Conservation (phyloP, 495 filamentous ascomycete genomes). For the Echria macrotheca region DNA sequence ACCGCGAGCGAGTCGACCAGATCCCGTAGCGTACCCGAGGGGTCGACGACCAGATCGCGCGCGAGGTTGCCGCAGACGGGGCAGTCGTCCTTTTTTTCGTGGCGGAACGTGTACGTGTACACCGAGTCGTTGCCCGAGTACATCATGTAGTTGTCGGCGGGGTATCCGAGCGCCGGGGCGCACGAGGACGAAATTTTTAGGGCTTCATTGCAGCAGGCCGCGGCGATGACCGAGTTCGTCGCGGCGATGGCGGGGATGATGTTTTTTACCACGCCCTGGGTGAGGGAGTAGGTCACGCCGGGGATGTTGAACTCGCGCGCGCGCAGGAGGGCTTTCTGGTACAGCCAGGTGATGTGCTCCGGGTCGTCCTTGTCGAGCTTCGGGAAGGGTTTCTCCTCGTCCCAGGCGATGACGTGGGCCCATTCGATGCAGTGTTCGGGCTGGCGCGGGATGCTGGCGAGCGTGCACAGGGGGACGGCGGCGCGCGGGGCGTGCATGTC, state of each 20-base stretch:
- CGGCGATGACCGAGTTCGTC: conserved; percentile 95
- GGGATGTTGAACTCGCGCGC: conserved; percentile 84
- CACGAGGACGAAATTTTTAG: conserved; percentile 83
- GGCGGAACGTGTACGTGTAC: conserved; percentile 95
- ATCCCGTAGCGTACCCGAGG: conserved; percentile 67
- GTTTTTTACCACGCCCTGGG: conserved; percentile 97
- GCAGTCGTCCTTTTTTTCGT: conserved; percentile 86
- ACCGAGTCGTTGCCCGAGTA: conserved; percentile 92
- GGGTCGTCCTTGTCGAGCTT: conserved; percentile 92
- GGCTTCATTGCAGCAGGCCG: conserved; percentile 91
- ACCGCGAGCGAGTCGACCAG: conserved; percentile 82
- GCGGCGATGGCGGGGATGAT: conserved; percentile 98
- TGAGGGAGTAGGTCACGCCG: conserved; percentile 93
- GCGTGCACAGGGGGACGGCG: conserved; percentile 91
- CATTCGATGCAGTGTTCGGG: conserved; percentile 99
- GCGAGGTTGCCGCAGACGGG: conserved; percentile 87
- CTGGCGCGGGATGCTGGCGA: conserved; percentile 94
- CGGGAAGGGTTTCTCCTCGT: conserved; percentile 56
- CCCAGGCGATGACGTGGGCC: conserved; percentile 80
- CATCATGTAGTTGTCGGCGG: conserved; percentile 87
- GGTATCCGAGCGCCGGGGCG: conserved; percentile 64
- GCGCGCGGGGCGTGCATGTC: conserved; percentile 95
- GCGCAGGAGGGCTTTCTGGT: conserved; percentile 73
- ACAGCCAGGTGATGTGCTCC: conserved; percentile 96
- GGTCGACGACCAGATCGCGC: conserved; percentile 64